Evolutionary conservation across 768 basidiomycete genomes (phyloP).

Genomic region (Phanerodontia chrysosporium): DNA sequence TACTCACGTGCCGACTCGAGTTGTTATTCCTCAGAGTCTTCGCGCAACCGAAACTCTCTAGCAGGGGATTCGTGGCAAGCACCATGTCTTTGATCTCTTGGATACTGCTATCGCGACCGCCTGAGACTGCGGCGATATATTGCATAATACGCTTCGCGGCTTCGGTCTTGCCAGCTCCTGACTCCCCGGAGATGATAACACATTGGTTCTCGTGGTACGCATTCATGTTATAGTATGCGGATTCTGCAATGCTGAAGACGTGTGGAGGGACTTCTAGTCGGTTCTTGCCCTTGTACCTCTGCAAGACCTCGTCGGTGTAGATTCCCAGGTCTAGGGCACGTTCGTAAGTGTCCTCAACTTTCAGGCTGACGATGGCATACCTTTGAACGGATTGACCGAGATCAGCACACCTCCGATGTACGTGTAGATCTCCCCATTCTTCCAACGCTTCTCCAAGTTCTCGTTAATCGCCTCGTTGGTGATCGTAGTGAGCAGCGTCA

Average conservation of each 20-base stretch:
- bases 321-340: constrained; percentile 80
- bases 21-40: constrained; percentile 99
- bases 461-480: constrained; percentile 98
- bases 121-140: constrained; percentile 96
- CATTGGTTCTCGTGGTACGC: constrained; percentile 99
- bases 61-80: constrained; percentile 91
- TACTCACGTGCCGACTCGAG: constrained; percentile 93
- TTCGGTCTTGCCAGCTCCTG: constrained; percentile 98
- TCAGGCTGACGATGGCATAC: constrained; percentile 32
- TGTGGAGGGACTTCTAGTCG: constrained; percentile 96
- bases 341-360: background rate
- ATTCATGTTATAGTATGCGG: constrained; percentile 98
- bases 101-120: constrained; percentile 83
- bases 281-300: constrained; percentile 92
- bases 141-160: constrained; percentile 99
- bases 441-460: constrained; percentile 95
- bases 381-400: constrained; percentile 98
- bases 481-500: constrained; percentile 96
- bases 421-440: constrained; percentile 94
- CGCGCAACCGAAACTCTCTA: constrained; percentile 98
- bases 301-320: constrained; percentile 87
- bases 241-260: constrained; percentile 96
- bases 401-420: constrained; percentile 98
- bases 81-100: constrained; percentile 99
- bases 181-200: constrained; percentile 99